These are phyloP conservation scores for Penicillium concentricum DNA, from an alignment of 2,329 filamentous ascomycete species.

Conservation along the genomic window DNA sequence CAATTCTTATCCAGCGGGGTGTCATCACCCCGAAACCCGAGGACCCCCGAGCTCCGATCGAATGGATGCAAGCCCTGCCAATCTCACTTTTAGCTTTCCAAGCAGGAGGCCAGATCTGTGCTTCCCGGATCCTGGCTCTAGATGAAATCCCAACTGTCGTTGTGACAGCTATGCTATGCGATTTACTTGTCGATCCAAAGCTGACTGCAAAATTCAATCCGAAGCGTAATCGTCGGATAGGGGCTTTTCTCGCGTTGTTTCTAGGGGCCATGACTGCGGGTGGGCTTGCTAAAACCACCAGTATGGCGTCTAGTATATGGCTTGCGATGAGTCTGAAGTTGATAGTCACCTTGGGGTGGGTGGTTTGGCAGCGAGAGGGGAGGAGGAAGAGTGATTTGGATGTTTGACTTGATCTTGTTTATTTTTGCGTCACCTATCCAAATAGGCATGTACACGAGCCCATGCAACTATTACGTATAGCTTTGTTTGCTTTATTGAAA, in stretches of 20 bases:
- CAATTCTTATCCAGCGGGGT: constrained; percentile 35
- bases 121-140: constrained; percentile 37
- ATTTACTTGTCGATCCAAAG: constrained; percentile 39
- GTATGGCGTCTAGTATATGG: constrained; percentile 42
- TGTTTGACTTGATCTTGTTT: background rate
- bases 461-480: background rate
- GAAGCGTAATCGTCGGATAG: constrained; percentile 36
- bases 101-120: constrained; percentile 41
- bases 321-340: constrained; percentile 40
- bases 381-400: constrained; percentile 1
- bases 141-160: constrained; percentile 46
- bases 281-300: constrained; percentile 36
- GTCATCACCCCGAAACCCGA: constrained; percentile 33
- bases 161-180: constrained; percentile 41
- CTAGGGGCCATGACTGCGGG: constrained; percentile 43
- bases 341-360: constrained; percentile 34
- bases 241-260: constrained; percentile 40
- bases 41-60: constrained; percentile 30
- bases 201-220: constrained; percentile 27
- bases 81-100: constrained; percentile 43
- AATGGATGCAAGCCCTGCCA: constrained; percentile 40
- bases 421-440: background rate
- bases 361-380: constrained; percentile 34
- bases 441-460: background rate
- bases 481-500: background rate